phyloP scores from a whole-genome alignment of 2,329 filamentous ascomycete genomes.

The Trichoderma sp. region DNA sequence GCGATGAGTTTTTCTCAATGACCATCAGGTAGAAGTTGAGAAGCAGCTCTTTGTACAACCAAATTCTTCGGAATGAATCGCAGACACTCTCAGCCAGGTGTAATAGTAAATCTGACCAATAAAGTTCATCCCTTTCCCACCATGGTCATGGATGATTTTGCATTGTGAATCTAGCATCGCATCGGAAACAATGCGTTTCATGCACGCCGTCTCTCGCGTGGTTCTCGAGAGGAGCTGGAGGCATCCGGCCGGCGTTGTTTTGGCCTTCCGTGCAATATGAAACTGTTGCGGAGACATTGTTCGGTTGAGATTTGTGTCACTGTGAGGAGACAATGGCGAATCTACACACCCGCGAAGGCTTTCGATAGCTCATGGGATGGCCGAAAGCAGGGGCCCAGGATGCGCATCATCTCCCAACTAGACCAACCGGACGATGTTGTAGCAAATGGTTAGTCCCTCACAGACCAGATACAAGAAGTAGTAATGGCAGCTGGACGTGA shows the following conservation, averaged over 20 bases:
- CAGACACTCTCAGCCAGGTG: background rate
- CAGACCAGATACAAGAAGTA: background rate
- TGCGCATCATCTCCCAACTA: background rate
- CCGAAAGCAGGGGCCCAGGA: background rate
- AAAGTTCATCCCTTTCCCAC: background rate
- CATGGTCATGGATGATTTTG: background rate
- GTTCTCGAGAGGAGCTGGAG: background rate
- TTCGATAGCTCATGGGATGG: background rate
- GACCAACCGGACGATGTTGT: background rate
- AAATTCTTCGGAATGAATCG: background rate
- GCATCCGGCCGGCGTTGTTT: background rate
- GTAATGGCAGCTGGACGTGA: background rate
- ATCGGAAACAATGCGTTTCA: slow-evolving; percentile 18
- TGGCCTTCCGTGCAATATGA: background rate
- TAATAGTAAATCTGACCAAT: background rate
- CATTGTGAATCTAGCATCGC: background rate
- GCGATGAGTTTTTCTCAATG: background rate
- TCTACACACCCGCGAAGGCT: background rate
- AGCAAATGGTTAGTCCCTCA: background rate
- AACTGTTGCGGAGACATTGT: background rate
- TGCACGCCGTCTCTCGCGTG: background rate
- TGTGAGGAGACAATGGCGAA: background rate
- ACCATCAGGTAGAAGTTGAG: background rate
- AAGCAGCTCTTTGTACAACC: background rate
- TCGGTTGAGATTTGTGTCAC: background rate